Percentiles rank a stretch among this genome's conserved stretches.
Evolutionary conservation across 2,329 filamentous ascomycete species (phyloP).

Genomic region (Geosmithia flava): DNA sequence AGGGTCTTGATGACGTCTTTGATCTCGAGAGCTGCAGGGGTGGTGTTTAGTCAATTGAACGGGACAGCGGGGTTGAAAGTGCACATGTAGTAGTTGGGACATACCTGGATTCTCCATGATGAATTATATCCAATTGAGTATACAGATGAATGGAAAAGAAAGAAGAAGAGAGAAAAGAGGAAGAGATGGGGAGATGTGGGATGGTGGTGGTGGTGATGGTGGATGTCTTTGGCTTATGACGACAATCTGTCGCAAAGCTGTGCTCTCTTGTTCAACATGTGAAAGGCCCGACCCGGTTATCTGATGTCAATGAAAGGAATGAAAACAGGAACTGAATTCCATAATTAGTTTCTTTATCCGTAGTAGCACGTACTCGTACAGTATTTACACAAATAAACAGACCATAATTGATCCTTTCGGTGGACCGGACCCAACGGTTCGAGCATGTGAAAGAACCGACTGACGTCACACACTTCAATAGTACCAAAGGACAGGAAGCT

Average conservation of each 20-base stretch:
- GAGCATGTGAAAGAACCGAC: background rate
- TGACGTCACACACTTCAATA: background rate
- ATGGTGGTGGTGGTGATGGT: background rate
- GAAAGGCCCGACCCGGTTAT: background rate
- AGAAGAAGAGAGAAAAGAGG: background rate
- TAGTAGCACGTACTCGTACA: no score
- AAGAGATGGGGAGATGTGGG: background rate
- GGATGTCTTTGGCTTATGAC: background rate
- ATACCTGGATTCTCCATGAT: constrained; percentile 31
- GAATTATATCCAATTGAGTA: background rate
- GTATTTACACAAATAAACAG: no score
- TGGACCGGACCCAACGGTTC: background rate
- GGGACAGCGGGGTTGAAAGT: background rate
- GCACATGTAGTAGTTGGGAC: background rate
- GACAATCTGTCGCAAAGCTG: no score
- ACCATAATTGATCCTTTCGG: no score
- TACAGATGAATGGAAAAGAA: background rate
- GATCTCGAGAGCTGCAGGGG: constrained; percentile 42
- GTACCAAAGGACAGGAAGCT: no score
- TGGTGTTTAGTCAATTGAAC: background rate
- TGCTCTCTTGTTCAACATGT: background rate
- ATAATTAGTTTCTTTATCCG: no score
- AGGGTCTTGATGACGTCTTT: constrained; percentile 53
- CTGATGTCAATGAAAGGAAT: background rate
- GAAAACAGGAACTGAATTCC: background rate